Evolutionary conservation across 108 stramenopile species (phyloP).

Genomic region (Hondaea fermentalgiana): DNA sequence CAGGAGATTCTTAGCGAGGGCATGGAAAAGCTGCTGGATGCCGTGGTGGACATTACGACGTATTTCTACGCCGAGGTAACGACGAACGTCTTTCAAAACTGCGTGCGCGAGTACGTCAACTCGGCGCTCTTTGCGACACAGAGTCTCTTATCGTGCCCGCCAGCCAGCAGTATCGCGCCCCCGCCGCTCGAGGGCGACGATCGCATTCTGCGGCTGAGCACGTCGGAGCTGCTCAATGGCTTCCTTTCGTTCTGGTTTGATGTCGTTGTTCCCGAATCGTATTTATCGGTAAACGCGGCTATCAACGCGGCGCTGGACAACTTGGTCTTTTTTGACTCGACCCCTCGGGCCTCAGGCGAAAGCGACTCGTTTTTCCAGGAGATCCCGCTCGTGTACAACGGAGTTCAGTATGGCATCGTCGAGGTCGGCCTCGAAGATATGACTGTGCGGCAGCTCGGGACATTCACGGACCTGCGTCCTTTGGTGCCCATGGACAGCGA

Average conservation of each 20-base stretch:
- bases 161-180: neutral
- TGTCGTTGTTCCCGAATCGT: neutral
- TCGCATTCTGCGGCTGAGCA: neutral
- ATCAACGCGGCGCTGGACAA: neutral
- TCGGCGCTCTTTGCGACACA: neutral
- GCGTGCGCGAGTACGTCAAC: slow-evolving; percentile 1
- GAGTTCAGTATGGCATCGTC: neutral
- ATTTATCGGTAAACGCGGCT: neutral
- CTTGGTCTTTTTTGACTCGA: neutral
- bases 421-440: neutral
- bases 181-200: neutral
- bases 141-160: neutral
- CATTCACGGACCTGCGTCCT: neutral
- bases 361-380: neutral
- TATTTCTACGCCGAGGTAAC: neutral
- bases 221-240: neutral
- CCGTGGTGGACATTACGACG: neutral
- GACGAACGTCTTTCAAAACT: neutral
- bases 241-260: neutral
- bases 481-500: neutral
- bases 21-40: neutral
- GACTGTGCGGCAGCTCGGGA: neutral
- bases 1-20: neutral
- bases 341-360: neutral
- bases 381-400: slow-evolving; percentile 11